Base-by-base conservation (phyloP, 2,329 filamentous ascomycete genomes). In the Clonostachys rosea region DNA sequence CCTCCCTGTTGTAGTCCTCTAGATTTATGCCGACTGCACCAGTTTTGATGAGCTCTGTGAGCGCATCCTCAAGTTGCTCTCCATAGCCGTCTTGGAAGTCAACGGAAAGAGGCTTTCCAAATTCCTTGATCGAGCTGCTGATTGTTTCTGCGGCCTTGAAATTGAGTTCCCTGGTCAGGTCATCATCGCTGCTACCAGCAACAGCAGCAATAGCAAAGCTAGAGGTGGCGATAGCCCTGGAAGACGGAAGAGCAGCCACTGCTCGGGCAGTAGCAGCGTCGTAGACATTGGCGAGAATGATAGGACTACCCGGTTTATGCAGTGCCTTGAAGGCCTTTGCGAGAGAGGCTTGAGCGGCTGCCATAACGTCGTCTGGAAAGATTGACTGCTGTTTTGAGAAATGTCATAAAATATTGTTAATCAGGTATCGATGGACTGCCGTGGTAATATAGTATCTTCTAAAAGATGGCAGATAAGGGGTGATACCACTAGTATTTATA, bases 11-110 rank as follows among this genome's bases (percentile, higher is more conserved):
- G 9, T 10, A 30, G 47, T 85, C 81, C 50, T 84, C 81, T 3
- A 85, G 67, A 54, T 85, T 85, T 42, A 72, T 74, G 1, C 81
- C 80, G 2, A 76, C 75, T 0, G 69, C 79, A 1, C 80, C 81
- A 0, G 73, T 48, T 3, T 66, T 57, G 16, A 84, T 70, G 2
- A 75, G 65, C 3, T 56, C 56, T 6, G 60, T 58, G 3, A 83
- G 64, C 0, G 67, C 73, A 5, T 72, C 66, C 6, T 64, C 69
- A 3, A 80, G 66, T 17, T 57, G 55, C 3, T 69, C 60, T 3
- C 73, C 74, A 51, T 83, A 85, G 0, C 80, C 81, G 54, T 84
- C 81, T 58, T 84, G 79, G 3, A 84, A 57, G 54, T 85, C 81
- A 5, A 75, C 77, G 0, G 74, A 78, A 1, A 85, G 58, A 0